Conservation (phyloP, 2,329 filamentous ascomycete species). For the Aspergillus pseudoviridinutans region DNA sequence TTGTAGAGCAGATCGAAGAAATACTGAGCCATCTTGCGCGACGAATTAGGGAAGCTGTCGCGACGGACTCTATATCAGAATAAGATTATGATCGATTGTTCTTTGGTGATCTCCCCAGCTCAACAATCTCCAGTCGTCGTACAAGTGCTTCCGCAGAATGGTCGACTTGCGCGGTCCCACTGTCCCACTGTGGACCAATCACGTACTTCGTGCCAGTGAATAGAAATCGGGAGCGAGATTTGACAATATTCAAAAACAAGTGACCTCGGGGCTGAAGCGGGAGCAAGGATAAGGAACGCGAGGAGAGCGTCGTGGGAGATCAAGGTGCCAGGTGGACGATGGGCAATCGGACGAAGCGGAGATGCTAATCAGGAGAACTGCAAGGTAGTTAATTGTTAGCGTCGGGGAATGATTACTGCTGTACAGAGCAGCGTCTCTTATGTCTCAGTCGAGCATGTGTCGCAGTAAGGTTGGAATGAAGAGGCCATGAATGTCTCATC, state of each 20-base stretch:
- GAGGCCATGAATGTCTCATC: not conserved
- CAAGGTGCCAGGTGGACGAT: not conserved
- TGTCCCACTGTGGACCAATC: not conserved
- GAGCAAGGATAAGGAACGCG: not conserved
- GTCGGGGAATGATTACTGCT: not conserved
- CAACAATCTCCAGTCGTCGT: not conserved
- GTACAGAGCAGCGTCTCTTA: too few relatives aligned
- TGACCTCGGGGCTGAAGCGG: not conserved
- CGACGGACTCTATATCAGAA: not conserved
- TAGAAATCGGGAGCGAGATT: not conserved
- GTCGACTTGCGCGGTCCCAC: not conserved
- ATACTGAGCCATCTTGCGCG: slow-evolving; percentile 66
- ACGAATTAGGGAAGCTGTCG: not conserved
- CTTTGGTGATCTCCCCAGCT: not conserved
- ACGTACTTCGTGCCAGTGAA: not conserved
- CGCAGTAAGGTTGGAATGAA: not conserved
- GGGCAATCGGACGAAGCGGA: not conserved
- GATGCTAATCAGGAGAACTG: not conserved
- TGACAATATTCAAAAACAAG: not conserved
- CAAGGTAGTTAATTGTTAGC: not conserved
- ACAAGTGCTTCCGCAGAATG: not conserved
- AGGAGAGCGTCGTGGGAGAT: not conserved
- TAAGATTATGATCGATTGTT: not conserved
- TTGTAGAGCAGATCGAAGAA: slow-evolving; percentile 87
- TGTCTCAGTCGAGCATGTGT: not conserved